Percentiles rank a stretch among this genome's conserved stretches.
Conservation (phyloP, 1,139 yeast species). For the Diutina pseudorugosa region DNA sequence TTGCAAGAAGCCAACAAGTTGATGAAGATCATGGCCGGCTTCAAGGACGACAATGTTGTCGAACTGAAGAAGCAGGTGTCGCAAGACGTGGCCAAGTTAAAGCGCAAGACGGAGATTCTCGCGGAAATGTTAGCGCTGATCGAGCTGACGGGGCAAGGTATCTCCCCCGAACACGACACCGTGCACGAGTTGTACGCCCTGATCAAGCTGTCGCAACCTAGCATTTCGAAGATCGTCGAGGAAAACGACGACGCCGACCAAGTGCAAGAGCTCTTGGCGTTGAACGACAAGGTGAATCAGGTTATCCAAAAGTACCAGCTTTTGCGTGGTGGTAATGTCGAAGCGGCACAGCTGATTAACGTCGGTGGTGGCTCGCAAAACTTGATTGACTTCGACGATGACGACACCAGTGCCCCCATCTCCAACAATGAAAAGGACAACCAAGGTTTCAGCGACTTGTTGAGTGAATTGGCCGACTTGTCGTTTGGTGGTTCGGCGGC, state of each 20-base stretch:
- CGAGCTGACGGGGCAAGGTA: conserved; percentile 29
- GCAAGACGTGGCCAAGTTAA: conserved; percentile 75
- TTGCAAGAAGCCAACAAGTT: conserved; percentile 90
- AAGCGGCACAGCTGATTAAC: conserved; percentile 47
- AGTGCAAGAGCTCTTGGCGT: conserved; percentile 40
- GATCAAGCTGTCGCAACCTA: conserved; percentile 78
- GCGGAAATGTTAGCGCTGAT: conserved; percentile 73
- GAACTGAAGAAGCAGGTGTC: conserved; percentile 67
- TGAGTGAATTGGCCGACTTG: conserved; percentile 59
- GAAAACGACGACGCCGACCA: conserved; percentile 34
- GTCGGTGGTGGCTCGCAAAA: conserved; percentile 23
- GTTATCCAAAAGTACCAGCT: conserved; percentile 57
- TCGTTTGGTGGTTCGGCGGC: conserved; percentile 31
- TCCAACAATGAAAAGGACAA: conserved; percentile 27
- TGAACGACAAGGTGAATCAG: conserved; percentile 70
- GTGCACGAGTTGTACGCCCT: conserved; percentile 67
- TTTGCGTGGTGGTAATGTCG: conserved; percentile 52
- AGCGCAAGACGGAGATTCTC: conserved; percentile 80
- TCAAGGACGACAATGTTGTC: conserved; percentile 64
- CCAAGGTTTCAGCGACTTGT: conserved; percentile 48
- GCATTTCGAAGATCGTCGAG: conserved; percentile 68
- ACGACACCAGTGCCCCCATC: conserved; percentile 29
- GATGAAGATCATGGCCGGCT: conserved; percentile 98
- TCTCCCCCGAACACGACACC: conserved; percentile 58
- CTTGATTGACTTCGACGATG: conserved; percentile 66